These are phyloP conservation scores for Cicer pinnatifidum DNA, from an alignment of 306 rosid genomes.

Conservation along the genomic window DNA sequence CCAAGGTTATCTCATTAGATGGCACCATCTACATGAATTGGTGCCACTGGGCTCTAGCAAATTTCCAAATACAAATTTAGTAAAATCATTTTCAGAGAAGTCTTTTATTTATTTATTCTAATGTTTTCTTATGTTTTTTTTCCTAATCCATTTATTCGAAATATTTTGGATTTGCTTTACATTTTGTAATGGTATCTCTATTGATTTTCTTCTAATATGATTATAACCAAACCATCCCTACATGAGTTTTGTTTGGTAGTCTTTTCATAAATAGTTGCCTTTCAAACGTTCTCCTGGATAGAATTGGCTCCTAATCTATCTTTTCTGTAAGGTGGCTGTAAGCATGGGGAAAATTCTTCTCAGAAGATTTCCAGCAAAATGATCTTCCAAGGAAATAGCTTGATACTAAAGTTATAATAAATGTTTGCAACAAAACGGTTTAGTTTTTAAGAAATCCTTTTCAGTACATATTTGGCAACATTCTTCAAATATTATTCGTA, in stretches of 20 bases:
- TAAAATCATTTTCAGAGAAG: background rate
- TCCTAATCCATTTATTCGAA: background rate
- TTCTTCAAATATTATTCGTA: background rate
- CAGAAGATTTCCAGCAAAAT: conserved; percentile 5
- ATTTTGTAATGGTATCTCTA: background rate
- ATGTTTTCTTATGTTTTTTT: conserved; percentile 4
- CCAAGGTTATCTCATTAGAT: conserved; percentile 19
- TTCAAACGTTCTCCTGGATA: conserved; percentile 12
- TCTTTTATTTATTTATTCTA: background rate
- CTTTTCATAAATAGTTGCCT: background rate
- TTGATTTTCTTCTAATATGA: conserved; percentile 6
- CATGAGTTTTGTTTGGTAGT: conserved; percentile 17
- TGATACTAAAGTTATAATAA: background rate
- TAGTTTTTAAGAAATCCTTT: conserved; percentile 16
- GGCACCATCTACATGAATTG: background rate
- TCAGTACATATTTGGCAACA: conserved; percentile 9
- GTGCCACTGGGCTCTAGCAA: background rate
- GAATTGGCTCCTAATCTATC: conserved; percentile 12
- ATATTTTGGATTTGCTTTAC: background rate
- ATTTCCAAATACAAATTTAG: background rate
- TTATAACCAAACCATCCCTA: background rate
- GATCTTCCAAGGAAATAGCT: conserved; percentile 1
- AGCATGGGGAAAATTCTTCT: background rate
- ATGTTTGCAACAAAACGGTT: conserved; percentile 17
- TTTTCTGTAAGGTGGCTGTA: conserved; percentile 1